Percentiles rank a stretch among this genome's conserved stretches.
Evolutionary conservation across 441 rosid genomes (phyloP).

Genomic region (Populus tomentosa): DNA sequence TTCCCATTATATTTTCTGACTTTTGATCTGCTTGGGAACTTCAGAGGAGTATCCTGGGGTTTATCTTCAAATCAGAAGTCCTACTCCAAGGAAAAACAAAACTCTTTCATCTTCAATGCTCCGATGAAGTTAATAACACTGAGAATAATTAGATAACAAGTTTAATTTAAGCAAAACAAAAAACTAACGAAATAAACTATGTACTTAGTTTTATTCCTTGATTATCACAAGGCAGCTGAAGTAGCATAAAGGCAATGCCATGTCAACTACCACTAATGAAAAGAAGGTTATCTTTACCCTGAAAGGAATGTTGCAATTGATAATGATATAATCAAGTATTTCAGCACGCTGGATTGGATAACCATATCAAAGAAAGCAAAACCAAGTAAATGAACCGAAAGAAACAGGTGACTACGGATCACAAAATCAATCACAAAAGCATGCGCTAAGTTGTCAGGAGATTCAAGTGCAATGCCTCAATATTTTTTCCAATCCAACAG

Average conservation of each 20-base stretch:
- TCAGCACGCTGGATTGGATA: background rate
- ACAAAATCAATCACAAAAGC: background rate
- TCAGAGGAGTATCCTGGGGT: background rate
- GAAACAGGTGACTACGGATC: background rate
- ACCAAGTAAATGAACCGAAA: background rate
- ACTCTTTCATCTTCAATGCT: background rate
- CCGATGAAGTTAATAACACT: background rate
- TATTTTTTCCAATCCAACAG: background rate
- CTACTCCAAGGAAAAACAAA: background rate
- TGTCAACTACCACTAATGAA: background rate
- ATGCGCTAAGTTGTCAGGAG: background rate
- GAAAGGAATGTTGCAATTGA: background rate
- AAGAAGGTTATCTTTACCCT: background rate
- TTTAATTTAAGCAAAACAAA: background rate
- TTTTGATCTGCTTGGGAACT: background rate
- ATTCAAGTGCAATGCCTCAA: background rate
- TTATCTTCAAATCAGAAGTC: background rate
- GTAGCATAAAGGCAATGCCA: background rate
- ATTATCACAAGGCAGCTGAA: background rate
- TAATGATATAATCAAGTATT: background rate
- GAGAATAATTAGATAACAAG: background rate
- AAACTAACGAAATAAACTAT: background rate
- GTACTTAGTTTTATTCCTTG: background rate
- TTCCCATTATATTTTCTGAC: conserved; percentile 9
- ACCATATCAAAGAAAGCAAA: background rate